Evolutionary conservation across 495 filamentous ascomycete species (phyloP).

Genomic region (Lindgomyces ingoldianus): DNA sequence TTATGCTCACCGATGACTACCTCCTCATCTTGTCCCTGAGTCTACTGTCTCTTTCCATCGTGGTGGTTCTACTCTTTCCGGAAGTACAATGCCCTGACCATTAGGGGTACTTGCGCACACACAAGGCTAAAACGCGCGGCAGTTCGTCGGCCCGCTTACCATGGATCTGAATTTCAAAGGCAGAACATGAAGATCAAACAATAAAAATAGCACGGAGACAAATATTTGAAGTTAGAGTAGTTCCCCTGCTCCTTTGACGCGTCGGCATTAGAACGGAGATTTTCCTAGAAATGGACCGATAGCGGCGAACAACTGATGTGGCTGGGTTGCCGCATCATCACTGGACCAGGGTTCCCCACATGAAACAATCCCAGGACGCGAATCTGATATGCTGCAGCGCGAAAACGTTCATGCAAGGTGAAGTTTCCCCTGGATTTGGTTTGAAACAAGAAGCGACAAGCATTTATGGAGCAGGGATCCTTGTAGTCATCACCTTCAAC

Average conservation of each 20-base stretch:
- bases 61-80: background rate
- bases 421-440: background rate
- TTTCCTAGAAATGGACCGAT: background rate
- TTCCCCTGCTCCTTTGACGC: background rate
- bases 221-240: background rate
- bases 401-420: background rate
- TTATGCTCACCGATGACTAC: background rate
- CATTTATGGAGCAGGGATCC: background rate
- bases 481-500: background rate
- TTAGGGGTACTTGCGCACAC: background rate
- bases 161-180: background rate
- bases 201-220: background rate
- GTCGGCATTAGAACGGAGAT: background rate
- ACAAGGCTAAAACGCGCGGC: background rate
- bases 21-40: slow-evolving; percentile 1
- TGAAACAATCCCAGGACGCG: background rate
- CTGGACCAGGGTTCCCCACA: background rate
- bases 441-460: slow-evolving; percentile 1
- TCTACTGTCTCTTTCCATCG: background rate
- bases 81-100: background rate
- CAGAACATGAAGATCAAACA: too few species aligned
- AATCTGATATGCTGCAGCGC: too few species aligned
- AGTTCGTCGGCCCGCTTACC: background rate
- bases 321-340: background rate
- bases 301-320: background rate